Evolutionary conservation across 228 moss, liverwort and hornwort genomes (phyloP).

Genomic region (Sphagnum magellanicum): DNA sequence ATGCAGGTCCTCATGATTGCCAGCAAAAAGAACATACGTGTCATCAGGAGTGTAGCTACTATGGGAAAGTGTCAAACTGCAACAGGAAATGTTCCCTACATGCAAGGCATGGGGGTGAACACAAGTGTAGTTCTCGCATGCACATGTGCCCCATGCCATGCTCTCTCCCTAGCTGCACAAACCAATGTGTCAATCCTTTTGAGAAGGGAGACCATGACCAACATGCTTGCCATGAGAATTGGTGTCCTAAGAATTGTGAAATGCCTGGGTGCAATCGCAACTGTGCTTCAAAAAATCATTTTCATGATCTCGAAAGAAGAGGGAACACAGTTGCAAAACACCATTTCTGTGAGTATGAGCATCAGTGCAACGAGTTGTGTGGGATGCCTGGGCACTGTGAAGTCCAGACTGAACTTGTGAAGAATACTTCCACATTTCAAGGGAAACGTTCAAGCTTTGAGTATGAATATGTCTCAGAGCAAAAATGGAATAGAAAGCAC

Average conservation of each 20-base stretch:
- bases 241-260: slow-evolving; percentile 30
- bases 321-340: not conserved
- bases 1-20: slow-evolving; percentile 26
- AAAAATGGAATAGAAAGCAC: slow-evolving; percentile 8
- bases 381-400: slow-evolving; percentile 32
- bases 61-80: slow-evolving; percentile 21
- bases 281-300: slow-evolving; percentile 25
- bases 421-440: slow-evolving; percentile 22
- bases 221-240: slow-evolving; percentile 42
- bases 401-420: slow-evolving; percentile 28
- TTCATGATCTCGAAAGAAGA: slow-evolving; percentile 8
- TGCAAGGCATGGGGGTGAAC: slow-evolving; percentile 16
- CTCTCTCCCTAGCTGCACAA: slow-evolving; percentile 19
- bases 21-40: slow-evolving; percentile 15
- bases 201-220: slow-evolving; percentile 23
- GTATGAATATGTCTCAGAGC: slow-evolving; percentile 34
- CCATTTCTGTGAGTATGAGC: slow-evolving; percentile 31
- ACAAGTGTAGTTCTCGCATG: slow-evolving; percentile 29
- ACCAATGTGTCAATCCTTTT: slow-evolving; percentile 25
- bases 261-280: slow-evolving; percentile 28
- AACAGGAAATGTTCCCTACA: slow-evolving; percentile 17
- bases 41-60: slow-evolving; percentile 5
- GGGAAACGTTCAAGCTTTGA: slow-evolving; percentile 25
- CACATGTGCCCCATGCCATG: slow-evolving; percentile 21
- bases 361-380: slow-evolving; percentile 28